Evolutionary conservation across 2,329 filamentous ascomycete genomes (phyloP).

Genomic region (Penicillium italicum): DNA sequence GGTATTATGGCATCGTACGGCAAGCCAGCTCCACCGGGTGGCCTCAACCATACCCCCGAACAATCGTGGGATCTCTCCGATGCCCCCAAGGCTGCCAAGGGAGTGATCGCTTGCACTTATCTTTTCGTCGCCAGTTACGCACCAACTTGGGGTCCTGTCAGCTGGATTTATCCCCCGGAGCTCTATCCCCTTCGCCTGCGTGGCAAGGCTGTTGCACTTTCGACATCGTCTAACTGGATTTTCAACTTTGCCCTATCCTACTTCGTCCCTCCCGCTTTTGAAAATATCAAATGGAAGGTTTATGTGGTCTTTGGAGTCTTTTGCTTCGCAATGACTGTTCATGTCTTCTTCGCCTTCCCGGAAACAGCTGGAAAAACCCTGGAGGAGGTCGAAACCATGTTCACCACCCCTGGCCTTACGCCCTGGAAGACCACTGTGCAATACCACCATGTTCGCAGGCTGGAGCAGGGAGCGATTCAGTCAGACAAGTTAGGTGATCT

Average conservation of each 20-base stretch:
- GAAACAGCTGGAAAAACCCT: slow-evolving; percentile 60
- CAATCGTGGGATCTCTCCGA: slow-evolving; percentile 38
- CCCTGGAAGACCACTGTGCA: slow-evolving; percentile 20
- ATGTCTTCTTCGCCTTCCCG: slow-evolving; percentile 55
- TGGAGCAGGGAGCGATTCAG: slow-evolving; percentile 15
- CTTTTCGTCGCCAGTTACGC: slow-evolving; percentile 69
- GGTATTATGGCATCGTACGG: slow-evolving; percentile 42
- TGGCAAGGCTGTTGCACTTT: slow-evolving; percentile 60
- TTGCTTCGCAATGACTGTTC: slow-evolving; percentile 63
- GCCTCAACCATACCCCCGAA: slow-evolving; percentile 31
- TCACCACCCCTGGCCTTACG: slow-evolving; percentile 42
- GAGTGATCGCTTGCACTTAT: slow-evolving; percentile 68
- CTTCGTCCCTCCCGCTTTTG: slow-evolving; percentile 56
- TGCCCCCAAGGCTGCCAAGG: slow-evolving; percentile 56
- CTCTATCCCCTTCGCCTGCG: slow-evolving; percentile 61
- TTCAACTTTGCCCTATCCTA: slow-evolving; percentile 56
- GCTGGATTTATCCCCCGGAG: slow-evolving; percentile 60
- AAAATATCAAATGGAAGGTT: slow-evolving; percentile 55
- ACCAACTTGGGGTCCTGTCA: slow-evolving; percentile 59
- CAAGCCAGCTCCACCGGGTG: slow-evolving; percentile 41
- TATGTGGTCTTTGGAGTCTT: slow-evolving; percentile 75
- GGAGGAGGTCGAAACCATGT: slow-evolving; percentile 73
- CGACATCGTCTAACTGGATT: slow-evolving; percentile 61
- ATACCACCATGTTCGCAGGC: slow-evolving; percentile 16
- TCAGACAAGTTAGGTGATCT: slow-evolving; percentile 14